A percentile compares a stretch with the other conserved stretches of the same genome.
These are phyloP conservation scores for Nyssa sinensis DNA, from an alignment of 148 eudicot species.

Conservation along the genomic window DNA sequence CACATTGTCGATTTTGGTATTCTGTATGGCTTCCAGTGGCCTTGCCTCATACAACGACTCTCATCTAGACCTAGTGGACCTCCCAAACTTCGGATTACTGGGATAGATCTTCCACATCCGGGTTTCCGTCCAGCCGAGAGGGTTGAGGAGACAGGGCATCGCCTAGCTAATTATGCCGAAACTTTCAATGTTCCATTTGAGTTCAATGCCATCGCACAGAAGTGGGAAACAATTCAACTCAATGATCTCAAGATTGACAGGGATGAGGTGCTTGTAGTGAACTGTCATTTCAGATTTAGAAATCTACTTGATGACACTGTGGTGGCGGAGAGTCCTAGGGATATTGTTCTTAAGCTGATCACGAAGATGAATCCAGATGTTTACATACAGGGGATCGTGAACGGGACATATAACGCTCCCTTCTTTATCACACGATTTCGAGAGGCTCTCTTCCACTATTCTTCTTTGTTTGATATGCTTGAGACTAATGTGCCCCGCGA, in stretches of 20 bases:
- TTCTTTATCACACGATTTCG: no score
- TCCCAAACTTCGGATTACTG: constrained; percentile 71
- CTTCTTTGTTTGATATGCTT: constrained; percentile 76
- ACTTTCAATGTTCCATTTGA: constrained; percentile 68
- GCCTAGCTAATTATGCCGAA: constrained; percentile 64
- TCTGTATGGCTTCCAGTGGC: constrained; percentile 86
- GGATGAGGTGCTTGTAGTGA: constrained; percentile 71
- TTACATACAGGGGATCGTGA: constrained; percentile 57
- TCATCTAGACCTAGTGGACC: constrained; percentile 77
- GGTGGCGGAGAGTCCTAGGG: constrained; percentile 62
- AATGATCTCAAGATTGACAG: constrained; percentile 86
- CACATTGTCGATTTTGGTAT: constrained; percentile 79
- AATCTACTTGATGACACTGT: constrained; percentile 72
- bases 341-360: constrained; percentile 53
- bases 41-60: constrained; percentile 59
- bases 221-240: constrained; percentile 65
- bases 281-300: constrained; percentile 49
- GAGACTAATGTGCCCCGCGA: constrained; percentile 66
- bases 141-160: constrained; percentile 66
- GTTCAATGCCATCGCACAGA: constrained; percentile 71
- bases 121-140: constrained; percentile 78
- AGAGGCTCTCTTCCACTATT: constrained; percentile 75
- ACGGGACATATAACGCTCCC: constrained; percentile 69
- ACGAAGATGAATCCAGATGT: constrained; percentile 56
- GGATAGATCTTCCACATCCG: constrained; percentile 69